phyloP scores from a whole-genome alignment of 768 basidiomycete genomes.

The Boletus tylopilopsis region DNA sequence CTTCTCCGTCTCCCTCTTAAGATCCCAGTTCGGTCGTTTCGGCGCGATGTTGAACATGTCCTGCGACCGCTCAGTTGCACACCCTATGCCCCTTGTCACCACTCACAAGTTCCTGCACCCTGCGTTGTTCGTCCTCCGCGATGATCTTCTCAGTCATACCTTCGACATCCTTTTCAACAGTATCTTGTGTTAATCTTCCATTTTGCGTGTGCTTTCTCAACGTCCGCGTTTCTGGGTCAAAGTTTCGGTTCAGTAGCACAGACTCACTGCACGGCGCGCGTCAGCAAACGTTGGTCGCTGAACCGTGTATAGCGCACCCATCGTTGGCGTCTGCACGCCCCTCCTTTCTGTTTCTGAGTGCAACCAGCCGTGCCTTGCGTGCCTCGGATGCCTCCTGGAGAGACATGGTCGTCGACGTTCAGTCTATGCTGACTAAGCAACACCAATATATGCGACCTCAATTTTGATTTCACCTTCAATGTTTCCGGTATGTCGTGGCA shows the following conservation, averaged over 20 bases:
- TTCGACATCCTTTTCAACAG: constrained; percentile 81
- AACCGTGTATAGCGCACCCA: constrained; percentile 35
- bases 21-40: constrained; percentile 94
- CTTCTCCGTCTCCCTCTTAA: constrained; percentile 91
- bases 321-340: constrained; percentile 43
- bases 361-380: constrained; percentile 76
- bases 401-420: constrained; percentile 40
- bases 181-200: constrained; percentile 65
- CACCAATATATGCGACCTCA: background rate
- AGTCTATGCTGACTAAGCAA: constrained; percentile 31
- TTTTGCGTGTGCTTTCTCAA: constrained; percentile 62
- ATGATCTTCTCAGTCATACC: constrained; percentile 85
- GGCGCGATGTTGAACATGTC: constrained; percentile 97
- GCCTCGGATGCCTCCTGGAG: constrained; percentile 76
- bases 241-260: constrained; percentile 72
- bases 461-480: constrained; percentile 8
- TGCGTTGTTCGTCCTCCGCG: constrained; percentile 77
- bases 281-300: constrained; percentile 9
- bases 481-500: constrained; percentile 32
- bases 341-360: constrained; percentile 69
- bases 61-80: constrained; percentile 39
- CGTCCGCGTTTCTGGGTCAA: constrained; percentile 84
- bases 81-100: constrained; percentile 3
- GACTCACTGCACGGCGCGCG: constrained; percentile 35
- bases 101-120: constrained; percentile 84